A percentile compares a stretch with the other conserved stretches of the same genome.
These are phyloP conservation scores for Arachis stenosperma DNA, from an alignment of 306 rosid species.

Conservation along the genomic window DNA sequence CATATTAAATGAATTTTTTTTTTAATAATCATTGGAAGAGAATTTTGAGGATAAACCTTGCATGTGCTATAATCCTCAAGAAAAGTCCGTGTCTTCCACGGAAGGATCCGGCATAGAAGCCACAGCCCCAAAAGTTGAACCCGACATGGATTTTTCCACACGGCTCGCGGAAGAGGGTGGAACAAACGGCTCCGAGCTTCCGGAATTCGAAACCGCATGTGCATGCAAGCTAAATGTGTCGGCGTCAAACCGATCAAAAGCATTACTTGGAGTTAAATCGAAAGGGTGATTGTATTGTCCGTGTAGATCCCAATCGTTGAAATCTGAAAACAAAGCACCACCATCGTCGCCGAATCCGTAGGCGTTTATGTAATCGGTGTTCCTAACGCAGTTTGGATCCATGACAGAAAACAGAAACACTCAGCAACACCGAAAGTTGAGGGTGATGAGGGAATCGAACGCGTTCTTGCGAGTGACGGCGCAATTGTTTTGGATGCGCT, in stretches of 20 bases:
- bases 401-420: not conserved
- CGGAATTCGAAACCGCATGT: slow-evolving; percentile 4
- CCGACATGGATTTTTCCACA: not conserved
- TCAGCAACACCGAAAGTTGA: not conserved
- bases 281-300: slow-evolving; percentile 1
- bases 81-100: slow-evolving; percentile 44
- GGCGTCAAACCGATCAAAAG: slow-evolving; percentile 1
- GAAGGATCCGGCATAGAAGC: slow-evolving; percentile 26
- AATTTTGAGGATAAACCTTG: too few species aligned
- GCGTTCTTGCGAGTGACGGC: too few species aligned
- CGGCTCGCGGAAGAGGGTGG: not conserved
- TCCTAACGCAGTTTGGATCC: slow-evolving; percentile 46
- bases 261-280: not conserved
- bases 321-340: not conserved
- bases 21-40: too few species aligned
- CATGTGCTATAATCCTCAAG: not conserved
- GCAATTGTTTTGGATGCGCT: too few species aligned
- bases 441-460: too few species aligned
- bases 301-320: slow-evolving; percentile 21
- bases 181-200: not conserved
- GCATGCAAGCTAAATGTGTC: slow-evolving; percentile 21
- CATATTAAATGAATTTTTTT: too few species aligned
- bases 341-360: slow-evolving; percentile 6
- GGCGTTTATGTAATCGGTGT: not conserved
- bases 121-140: too few species aligned